Conservation (phyloP, 352 stramenopile genomes). For the Phytophthora foliorum region DNA sequence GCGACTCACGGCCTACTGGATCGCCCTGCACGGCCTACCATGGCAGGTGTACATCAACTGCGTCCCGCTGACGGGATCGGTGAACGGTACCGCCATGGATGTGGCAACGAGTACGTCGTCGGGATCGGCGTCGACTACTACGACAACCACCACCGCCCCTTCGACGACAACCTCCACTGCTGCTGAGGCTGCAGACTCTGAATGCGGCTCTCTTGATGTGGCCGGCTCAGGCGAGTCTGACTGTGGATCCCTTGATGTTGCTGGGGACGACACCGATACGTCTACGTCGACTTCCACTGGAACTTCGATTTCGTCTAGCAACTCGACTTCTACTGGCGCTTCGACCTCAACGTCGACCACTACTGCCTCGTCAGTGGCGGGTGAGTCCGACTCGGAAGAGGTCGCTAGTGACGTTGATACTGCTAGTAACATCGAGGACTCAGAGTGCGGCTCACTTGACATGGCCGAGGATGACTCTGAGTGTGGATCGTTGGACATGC, state of each 20-base stretch:
- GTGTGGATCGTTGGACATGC: conserved; percentile 40
- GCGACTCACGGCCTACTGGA: conserved; percentile 44
- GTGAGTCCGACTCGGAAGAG: conserved; percentile 27
- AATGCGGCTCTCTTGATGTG: conserved; percentile 33
- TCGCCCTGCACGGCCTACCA: conserved; percentile 47
- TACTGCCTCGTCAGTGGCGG: conserved; percentile 21
- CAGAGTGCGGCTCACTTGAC: conserved; percentile 31
- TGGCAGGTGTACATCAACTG: conserved; percentile 53
- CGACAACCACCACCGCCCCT: conserved; percentile 10
- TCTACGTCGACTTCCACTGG: conserved; percentile 19
- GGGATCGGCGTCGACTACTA: conserved; percentile 6
- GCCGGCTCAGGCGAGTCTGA: conserved; percentile 24
- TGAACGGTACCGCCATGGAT: conserved; percentile 16
- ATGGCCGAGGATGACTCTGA: conserved; percentile 32
- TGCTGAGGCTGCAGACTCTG: conserved; percentile 32
- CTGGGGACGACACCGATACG: conserved; percentile 27
- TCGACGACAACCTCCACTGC: conserved; percentile 17
- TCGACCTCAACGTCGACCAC: conserved; percentile 23
- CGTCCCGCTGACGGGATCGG: conserved; percentile 24
- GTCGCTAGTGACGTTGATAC: conserved; percentile 33
- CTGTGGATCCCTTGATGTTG: conserved; percentile 35
- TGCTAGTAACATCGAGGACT: conserved; percentile 27
- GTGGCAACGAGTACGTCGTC: conserved; percentile 11
- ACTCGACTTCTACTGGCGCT: conserved; percentile 13
- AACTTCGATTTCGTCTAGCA: conserved; percentile 17